Percentiles rank a stretch among this genome's conserved stretches.
These are phyloP conservation scores for Blastocystis sp. DNA, from an alignment of 352 stramenopile genomes.

Conservation along the genomic window DNA sequence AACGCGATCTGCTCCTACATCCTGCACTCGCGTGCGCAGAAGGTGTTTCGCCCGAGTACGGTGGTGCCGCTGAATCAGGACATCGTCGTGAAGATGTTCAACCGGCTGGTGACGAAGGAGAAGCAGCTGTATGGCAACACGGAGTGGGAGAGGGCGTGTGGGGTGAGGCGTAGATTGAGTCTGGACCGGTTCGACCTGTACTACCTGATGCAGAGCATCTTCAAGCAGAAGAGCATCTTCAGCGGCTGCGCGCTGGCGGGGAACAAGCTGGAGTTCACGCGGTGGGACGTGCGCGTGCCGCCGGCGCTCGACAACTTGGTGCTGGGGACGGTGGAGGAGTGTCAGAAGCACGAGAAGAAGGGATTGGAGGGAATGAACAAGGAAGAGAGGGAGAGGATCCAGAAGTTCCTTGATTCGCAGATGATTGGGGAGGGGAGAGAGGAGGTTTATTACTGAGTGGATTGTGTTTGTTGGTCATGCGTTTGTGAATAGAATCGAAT, in stretches of 20 bases:
- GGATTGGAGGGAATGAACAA: constrained; percentile 27
- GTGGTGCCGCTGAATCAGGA: constrained; percentile 74
- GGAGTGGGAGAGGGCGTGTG: neutral
- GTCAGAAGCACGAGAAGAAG: constrained; percentile 42
- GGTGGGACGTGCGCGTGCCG: constrained; percentile 78
- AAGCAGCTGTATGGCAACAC: constrained; percentile 72
- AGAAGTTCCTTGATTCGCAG: constrained; percentile 14
- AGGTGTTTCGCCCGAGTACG: constrained; percentile 81
- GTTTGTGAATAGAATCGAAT: no score
- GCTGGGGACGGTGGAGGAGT: constrained; percentile 81
- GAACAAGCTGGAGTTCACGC: constrained; percentile 80
- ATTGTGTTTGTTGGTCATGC: no score
- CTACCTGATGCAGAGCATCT: constrained; percentile 83
- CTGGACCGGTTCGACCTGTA: constrained; percentile 79
- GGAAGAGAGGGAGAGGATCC: neutral
- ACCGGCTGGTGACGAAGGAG: constrained; percentile 77
- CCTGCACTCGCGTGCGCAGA: constrained; percentile 85
- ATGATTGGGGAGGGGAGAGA: constrained; percentile 3
- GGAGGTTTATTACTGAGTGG: constrained; percentile 26
- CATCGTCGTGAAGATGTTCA: constrained; percentile 67
- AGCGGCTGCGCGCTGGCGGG: constrained; percentile 78
- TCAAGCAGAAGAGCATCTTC: constrained; percentile 79
- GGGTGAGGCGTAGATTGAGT: neutral
- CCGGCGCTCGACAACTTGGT: constrained; percentile 82
- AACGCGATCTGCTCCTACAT: constrained; percentile 90